Evolutionary conservation across 768 basidiomycete genomes (phyloP), one percentile per base, ranked within the genome.

Genomic region (Obba rivulosa): DNA sequence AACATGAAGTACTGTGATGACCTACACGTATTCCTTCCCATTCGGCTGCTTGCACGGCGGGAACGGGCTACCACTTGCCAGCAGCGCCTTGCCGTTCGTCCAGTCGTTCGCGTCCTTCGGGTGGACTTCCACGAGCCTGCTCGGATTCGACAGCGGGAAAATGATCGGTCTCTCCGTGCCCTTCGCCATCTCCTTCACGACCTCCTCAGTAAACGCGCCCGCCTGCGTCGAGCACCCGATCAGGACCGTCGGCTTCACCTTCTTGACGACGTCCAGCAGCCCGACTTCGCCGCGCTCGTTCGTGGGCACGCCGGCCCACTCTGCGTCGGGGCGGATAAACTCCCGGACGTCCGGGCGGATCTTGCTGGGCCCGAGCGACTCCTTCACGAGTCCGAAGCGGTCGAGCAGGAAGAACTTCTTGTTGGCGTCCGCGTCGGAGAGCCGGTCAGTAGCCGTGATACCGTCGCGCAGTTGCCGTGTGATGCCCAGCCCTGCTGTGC

Each of bases 31-130:
- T 34, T 81, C 73, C 64, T 80, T 81, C 40, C 85, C 80, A 46
- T 75, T 75, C 4, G 78, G 76, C 69, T 80, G 77, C 66, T 79
- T 77, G 24, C 82, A 84, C 22, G 80, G 80, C 8, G 79, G 79
- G 72, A 92, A 94, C 2, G 90, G 90, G 49, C 85, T 87, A 17
- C 91, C 92, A 10, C 87, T 92, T 1, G 90, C 89, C 44, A 92
- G 69, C 43, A 94, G 67, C 9, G 89, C 92, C 57, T 77, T 79
- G 3, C 88, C 90, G 2, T 79, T 66, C 2, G 89, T 87, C 92
- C 92, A 94, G 16, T 80, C 73, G 57, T 83, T 78, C 24, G 84
- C 75, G 57, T 88, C 78, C 50, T 74, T 70, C 5, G 87, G 88
- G 46, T 80, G 71, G 1, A 84, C 85, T 63, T 95, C 92, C 39